These are phyloP conservation scores for Penicillium aurantiogriseum DNA, from an alignment of 2,329 filamentous ascomycete species.

Conservation along the genomic window DNA sequence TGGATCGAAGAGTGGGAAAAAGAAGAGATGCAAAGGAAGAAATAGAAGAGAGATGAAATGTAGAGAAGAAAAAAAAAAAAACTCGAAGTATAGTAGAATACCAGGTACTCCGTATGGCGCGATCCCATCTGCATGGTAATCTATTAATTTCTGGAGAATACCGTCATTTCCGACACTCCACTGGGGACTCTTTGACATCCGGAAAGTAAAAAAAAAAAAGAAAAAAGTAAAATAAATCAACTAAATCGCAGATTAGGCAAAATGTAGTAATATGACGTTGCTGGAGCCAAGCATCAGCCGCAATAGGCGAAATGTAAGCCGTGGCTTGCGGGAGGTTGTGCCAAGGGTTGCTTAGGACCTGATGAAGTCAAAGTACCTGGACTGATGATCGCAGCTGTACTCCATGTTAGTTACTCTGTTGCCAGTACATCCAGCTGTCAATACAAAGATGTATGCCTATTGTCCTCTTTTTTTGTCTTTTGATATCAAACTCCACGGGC, in stretches of 20 bases:
- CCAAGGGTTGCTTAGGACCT: slow-evolving; percentile 4
- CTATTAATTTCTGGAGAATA: slow-evolving; percentile 5
- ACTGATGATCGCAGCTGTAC: no score
- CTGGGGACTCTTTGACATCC: background rate
- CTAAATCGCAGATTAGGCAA: slow-evolving; percentile 6
- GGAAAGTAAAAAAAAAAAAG: background rate
- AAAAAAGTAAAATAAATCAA: slow-evolving; percentile 4
- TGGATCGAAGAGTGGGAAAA: slow-evolving; percentile 3
- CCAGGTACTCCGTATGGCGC: background rate
- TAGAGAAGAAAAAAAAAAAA: background rate
- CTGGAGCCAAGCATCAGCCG: background rate
- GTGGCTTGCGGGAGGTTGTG: background rate
- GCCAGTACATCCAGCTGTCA: background rate
- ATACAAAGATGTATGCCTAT: background rate
- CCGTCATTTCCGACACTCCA: slow-evolving; percentile 6
- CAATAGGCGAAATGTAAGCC: slow-evolving; percentile 6
- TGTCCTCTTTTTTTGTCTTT: background rate
- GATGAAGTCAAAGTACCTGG: background rate
- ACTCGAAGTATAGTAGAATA: background rate
- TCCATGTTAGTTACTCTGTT: background rate
- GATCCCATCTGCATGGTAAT: slow-evolving; percentile 2
- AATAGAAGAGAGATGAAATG: slow-evolving; percentile 8
- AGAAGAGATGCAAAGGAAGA: slow-evolving; percentile 3
- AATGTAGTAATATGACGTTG: slow-evolving; percentile 19
- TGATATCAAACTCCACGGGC: background rate